Evolutionary conservation across 1,284 basidiomycete genomes (phyloP), one percentile per base, ranked within the genome.

Genomic region (Ceratobasidium sp.): DNA sequence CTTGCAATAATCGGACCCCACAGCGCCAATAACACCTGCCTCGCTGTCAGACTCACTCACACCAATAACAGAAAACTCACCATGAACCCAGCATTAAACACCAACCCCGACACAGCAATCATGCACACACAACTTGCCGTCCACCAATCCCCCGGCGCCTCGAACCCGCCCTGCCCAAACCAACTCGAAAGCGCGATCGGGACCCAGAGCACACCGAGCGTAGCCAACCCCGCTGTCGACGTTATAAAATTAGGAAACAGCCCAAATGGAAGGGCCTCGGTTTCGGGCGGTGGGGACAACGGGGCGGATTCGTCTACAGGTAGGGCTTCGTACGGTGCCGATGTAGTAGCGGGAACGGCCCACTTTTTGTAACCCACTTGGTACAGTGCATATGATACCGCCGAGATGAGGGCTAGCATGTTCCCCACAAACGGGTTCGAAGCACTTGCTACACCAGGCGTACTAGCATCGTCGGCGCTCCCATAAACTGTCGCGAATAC

Each of bases 1-100:
- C 90, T 91, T n/a, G 86, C 86, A 57, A 93, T 84, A 50, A 94
- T 86, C 1, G 93, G 92, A 5, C 93, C 93, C 92, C 91, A 94
- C 13, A 90, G 76, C 20, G 88, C 88, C 43, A 94, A 78, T 1
- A 94, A 79, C 67, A 92, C 84, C 91, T 93, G 71, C 13, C 68
- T 13, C 32, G 27, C 62, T 67, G 29, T 69, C 38, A 38, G 52
- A 50, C 20, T 70, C 20, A 47, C 32, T 69, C 17, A 47, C 29
- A 2, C 13, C 45, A 49, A 17, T n/a, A 27, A 49, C 53, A 60
- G 8, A 70, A 74, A 17, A 75, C 65, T 42, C 50, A 58, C 65
- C 68, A 54, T 56, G 27, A 70, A 72, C n/a, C 71, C 71, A 15
- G 64, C 71, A 56, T 72, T 71, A 40, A 62, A 73, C 22, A 54